Percentiles rank a stretch among this genome's conserved stretches.
Evolutionary conservation across 495 filamentous ascomycete species (phyloP).

Genomic region (Aspergillus asperescens): DNA sequence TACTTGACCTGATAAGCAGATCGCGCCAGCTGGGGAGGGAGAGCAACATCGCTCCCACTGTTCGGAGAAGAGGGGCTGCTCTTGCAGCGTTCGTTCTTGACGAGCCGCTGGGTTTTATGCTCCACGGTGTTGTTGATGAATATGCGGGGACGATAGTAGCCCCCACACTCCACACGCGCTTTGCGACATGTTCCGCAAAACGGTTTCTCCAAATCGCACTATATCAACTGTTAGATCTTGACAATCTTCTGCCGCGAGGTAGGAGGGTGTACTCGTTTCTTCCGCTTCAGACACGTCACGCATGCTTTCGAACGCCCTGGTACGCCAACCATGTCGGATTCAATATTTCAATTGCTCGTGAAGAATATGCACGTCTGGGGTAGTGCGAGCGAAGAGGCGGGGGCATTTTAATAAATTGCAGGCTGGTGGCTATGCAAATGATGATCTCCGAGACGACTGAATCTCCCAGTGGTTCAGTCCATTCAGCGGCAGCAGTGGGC

Average conservation of each 20-base stretch:
- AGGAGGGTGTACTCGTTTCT: slow-evolving; percentile 1
- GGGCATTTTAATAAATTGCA: background rate
- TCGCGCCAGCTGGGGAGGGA: background rate
- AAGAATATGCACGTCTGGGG: background rate
- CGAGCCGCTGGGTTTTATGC: background rate
- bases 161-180: slow-evolving; percentile 9
- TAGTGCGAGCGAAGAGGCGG: background rate
- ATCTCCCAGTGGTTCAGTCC: background rate
- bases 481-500: background rate
- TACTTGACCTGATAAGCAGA: slow-evolving; percentile 10
- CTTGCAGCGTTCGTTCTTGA: background rate
- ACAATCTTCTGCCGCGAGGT: background rate
- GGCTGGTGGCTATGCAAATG: slow-evolving; percentile 4
- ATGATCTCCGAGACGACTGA: background rate
- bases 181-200: slow-evolving; percentile 11
- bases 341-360: background rate
- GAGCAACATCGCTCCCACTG: background rate
- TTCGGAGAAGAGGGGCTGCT: background rate
- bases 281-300: slow-evolving; percentile 9
- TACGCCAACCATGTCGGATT: slow-evolving; percentile 7
- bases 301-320: slow-evolving; percentile 11
- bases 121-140: slow-evolving; percentile 10
- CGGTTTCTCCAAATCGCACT: slow-evolving; percentile 11
- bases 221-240: background rate
- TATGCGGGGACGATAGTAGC: slow-evolving; percentile 7